Evolutionary conservation across 371 early-diverging fungal species (phyloP).

Genomic region (Choanephora cucurbitarum): DNA sequence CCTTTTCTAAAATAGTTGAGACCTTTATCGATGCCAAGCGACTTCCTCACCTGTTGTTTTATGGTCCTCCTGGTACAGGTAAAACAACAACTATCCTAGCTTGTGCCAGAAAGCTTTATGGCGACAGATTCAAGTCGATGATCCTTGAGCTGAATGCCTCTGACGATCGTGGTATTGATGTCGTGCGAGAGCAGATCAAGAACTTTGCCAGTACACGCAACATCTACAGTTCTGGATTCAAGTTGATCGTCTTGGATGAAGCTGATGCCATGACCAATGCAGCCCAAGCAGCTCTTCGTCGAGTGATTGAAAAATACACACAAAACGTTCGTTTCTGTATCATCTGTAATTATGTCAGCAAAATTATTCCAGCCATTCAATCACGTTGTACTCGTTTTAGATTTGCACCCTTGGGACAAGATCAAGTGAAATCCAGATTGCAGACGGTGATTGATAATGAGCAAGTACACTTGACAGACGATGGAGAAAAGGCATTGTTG

Average conservation of each 20-base stretch:
- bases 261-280: constrained; percentile 98
- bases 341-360: constrained; percentile 98
- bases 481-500: constrained; percentile 82
- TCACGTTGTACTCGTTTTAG: constrained; percentile 98
- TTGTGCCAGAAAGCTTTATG: constrained; percentile 86
- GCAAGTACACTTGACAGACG: constrained; percentile 77
- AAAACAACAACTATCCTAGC: constrained; percentile 97
- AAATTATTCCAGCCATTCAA: constrained; percentile 98
- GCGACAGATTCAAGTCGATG: constrained; percentile 78
- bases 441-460: constrained; percentile 75
- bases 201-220: constrained; percentile 94
- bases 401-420: constrained; percentile 87
- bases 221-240: constrained; percentile 86
- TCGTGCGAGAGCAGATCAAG: constrained; percentile 98
- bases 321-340: constrained; percentile 97
- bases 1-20: no score
- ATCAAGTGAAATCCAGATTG: constrained; percentile 78
- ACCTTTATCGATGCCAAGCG: constrained; percentile 85
- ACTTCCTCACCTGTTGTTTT: constrained; percentile 98
- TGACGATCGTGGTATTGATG: constrained; percentile 99
- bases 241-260: constrained; percentile 98
- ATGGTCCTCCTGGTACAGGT: constrained; percentile 99
- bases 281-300: constrained; percentile 96
- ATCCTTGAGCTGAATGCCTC: constrained; percentile 98
- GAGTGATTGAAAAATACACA: constrained; percentile 99